These are phyloP conservation scores for Styphnolobium japonicum DNA, from an alignment of 306 rosid genomes.

Conservation along the genomic window DNA sequence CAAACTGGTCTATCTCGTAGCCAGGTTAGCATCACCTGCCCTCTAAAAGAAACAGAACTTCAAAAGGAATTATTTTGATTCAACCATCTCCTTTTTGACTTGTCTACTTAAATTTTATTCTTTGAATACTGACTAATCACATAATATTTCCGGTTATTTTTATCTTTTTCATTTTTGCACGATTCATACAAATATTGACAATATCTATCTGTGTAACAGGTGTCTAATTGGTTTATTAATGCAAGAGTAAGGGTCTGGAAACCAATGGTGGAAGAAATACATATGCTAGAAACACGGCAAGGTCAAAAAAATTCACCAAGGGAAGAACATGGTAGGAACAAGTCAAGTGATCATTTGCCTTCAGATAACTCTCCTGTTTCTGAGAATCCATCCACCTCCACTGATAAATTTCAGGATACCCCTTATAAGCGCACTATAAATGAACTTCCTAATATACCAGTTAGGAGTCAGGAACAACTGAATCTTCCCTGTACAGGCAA, in stretches of 20 bases:
- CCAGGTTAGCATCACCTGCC: constrained; percentile 61
- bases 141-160: no score
- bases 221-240: constrained; percentile 93
- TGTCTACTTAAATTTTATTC: no score
- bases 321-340: constrained; percentile 35
- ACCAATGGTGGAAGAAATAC: constrained; percentile 96
- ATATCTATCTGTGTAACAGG: constrained; percentile 32
- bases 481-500: constrained; percentile 44
- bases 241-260: constrained; percentile 97
- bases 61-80: no score
- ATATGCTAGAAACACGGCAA: constrained; percentile 73
- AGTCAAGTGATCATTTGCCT: constrained; percentile 44
- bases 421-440: constrained; percentile 41
- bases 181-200: no score
- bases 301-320: constrained; percentile 46
- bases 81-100: no score
- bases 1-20: constrained; percentile 93
- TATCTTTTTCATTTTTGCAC: no score
- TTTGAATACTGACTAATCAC: no score
- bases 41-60: no score
- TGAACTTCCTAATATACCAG: constrained; percentile 34
- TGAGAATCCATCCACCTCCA: constrained; percentile 56
- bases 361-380: constrained; percentile 38
- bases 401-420: constrained; percentile 34
- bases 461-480: constrained; percentile 38